A percentile compares a stretch with the other conserved stretches of the same genome.
phyloP scores from a whole-genome alignment of 345 rosid species.

The Syzygium jambos region DNA sequence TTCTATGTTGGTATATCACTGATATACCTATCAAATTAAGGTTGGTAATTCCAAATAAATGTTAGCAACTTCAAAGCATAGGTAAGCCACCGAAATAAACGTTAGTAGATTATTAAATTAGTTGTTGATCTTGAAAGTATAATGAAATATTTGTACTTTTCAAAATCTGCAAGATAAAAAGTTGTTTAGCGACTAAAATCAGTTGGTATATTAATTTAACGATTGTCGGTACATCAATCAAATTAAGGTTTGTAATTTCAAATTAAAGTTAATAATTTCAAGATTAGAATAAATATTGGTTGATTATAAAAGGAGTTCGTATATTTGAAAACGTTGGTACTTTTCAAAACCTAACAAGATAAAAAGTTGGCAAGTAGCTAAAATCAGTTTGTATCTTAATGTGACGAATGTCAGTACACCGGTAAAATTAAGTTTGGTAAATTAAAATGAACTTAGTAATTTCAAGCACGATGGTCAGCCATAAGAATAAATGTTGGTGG shows the following conservation, averaged over 20 bases:
- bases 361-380: not conserved
- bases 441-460: no score
- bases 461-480: no score
- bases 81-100: fast-evolving
- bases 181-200: not conserved
- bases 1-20: not conserved
- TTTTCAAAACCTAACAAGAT: not conserved
- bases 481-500: no score
- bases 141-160: no score
- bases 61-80: not conserved
- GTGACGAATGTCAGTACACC: no score
- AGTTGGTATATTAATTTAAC: no score
- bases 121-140: not conserved
- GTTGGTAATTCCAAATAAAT: not conserved
- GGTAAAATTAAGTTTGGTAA: no score
- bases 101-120: not conserved
- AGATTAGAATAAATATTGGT: not conserved
- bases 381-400: no score
- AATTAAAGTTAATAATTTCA: no score
- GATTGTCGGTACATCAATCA: not conserved
- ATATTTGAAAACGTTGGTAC: not conserved
- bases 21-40: not conserved
- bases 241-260: no score
- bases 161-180: not conserved
- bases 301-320: not conserved